Evolutionary conservation across 768 basidiomycete genomes (phyloP).

Genomic region (Macrolepiota dolichaula): DNA sequence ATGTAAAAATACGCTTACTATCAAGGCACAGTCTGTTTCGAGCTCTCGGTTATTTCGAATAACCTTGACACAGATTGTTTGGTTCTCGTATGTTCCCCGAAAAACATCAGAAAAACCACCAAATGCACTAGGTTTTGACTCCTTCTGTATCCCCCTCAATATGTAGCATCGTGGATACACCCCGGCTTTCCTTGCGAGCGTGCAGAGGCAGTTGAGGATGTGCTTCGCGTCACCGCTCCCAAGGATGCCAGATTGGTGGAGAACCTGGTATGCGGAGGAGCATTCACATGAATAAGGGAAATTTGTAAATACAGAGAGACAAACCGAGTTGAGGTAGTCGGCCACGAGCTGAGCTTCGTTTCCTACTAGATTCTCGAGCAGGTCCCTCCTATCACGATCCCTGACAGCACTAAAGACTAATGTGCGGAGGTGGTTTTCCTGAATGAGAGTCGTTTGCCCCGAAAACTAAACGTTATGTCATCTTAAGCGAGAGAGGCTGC

Average conservation of each 20-base stretch:
- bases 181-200: neutral
- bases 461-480: neutral
- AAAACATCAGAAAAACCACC: neutral
- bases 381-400: neutral
- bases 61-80: neutral
- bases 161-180: neutral
- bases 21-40: neutral
- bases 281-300: neutral
- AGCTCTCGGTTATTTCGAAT: neutral
- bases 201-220: neutral
- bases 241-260: neutral
- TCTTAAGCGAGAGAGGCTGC: no score
- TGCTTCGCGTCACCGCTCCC: neutral
- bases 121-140: neutral
- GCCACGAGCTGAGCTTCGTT: neutral
- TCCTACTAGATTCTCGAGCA: neutral
- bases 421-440: neutral
- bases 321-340: neutral
- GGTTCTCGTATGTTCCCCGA: neutral
- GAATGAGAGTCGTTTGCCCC: no score
- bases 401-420: neutral
- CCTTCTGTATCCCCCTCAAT: neutral
- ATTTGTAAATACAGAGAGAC: neutral
- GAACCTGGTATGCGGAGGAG: neutral
- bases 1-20: neutral